Evolutionary conservation across 768 basidiomycete species (phyloP), one percentile per base, ranked within the genome.

Genomic region (Trichaptum fuscoviolaceum): DNA sequence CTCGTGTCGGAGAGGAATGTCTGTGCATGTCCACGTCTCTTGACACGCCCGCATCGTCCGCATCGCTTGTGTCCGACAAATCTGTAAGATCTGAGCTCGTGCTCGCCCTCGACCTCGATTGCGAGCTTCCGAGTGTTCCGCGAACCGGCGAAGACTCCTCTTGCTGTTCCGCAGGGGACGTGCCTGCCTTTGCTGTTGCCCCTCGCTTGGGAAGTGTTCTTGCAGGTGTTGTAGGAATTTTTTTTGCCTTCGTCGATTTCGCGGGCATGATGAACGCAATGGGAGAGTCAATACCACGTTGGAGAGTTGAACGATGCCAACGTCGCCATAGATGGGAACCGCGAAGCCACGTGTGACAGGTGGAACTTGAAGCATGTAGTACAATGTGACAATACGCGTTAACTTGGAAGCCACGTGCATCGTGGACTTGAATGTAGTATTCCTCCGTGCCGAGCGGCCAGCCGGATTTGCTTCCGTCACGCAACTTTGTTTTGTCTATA

Each of bases 81-180:
- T 61, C 59, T 61, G 24, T 34, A 17, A 25, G 24, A 61, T 25
- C 59, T 34, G 24, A 25, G 24, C 59, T 23, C 30, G 24, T 61
- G 30, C 15, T 20, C 59, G 59, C 25, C 59, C 59, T 25, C 24
- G 59, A 25, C 59, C 59, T 61, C 30, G 59, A 61, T 23, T 17
- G 59, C 24, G 24, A 34, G 24, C 59, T 25, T 61, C 59, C 59
- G 30, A 18, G 59, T 61, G 25, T 25, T 25, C 25, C 30, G 59
- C 42, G 59, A 61, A 61, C 59, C 59, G 59, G 59, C 24, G 59
- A 61, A 15, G 59, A 61, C 6, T 34, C 30, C 59, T 25, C 3
- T 17, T 25, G 59, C 15, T 61, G 59, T 61, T 61, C 59, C 59
- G 59, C 59, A 61, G 30, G 24, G 59, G 20, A n/a, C 9, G 24